phyloP scores from a whole-genome alignment of 371 early-diverging fungal species.

The Apophysomyces trapeziformis region DNA sequence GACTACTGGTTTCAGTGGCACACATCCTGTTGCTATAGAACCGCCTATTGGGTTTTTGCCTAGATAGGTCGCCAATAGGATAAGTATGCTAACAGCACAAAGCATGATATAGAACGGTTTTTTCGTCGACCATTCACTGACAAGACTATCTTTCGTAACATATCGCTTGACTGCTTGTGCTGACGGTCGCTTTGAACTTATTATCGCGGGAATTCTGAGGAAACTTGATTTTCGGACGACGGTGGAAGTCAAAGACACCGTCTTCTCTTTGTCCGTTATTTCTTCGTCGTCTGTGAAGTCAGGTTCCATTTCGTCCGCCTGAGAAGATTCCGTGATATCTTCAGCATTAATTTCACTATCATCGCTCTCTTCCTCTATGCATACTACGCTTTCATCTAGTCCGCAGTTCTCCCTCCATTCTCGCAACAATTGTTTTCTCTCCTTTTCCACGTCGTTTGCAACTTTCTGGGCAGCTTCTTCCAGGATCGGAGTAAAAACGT shows the following conservation, averaged over 20 bases:
- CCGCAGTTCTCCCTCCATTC: neutral
- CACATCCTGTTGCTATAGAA: neutral
- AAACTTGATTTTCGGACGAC: neutral
- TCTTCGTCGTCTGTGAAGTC: conserved; percentile 1
- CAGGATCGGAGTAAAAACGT: conserved; percentile 37
- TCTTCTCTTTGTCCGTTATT: neutral
- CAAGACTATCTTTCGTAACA: neutral
- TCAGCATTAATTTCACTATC: neutral
- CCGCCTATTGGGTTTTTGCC: neutral
- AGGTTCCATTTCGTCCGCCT: neutral
- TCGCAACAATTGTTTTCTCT: neutral
- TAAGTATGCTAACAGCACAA: neutral
- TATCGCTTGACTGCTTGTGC: neutral
- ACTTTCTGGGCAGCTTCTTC: conserved; percentile 21
- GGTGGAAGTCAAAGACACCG: neutral
- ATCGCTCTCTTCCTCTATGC: neutral
- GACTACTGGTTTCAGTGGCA: neutral
- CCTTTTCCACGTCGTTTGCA: neutral
- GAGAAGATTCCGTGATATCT: neutral
- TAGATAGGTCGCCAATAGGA: neutral
- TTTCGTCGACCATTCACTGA: neutral
- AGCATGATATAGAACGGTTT: neutral
- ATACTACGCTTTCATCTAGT: neutral
- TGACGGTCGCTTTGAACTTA: too few relatives aligned
- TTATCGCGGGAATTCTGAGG: neutral